phyloP scores from a whole-genome alignment of 106 monocot genomes.

The Cymbidium sinense region DNA sequence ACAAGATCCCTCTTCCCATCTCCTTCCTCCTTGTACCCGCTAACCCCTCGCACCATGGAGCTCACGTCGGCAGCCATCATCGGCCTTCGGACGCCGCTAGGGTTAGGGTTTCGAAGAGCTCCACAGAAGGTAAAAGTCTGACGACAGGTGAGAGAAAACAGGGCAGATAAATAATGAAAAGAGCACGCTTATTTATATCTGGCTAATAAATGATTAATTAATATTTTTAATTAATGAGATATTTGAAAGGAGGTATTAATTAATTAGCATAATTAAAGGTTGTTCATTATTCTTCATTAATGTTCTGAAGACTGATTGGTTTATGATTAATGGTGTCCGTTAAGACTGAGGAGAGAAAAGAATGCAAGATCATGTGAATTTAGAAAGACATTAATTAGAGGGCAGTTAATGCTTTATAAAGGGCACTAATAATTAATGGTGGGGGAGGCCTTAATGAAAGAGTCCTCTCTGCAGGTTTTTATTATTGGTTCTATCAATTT shows the following conservation, averaged over 20 bases:
- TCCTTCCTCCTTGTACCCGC: conserved; percentile 1
- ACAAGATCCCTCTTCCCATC: conserved; percentile 4
- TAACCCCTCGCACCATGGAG: conserved; percentile 4
- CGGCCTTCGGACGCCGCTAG: not conserved
- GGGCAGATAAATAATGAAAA: not conserved
- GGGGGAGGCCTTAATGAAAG: not conserved
- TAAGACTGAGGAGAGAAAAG: not conserved
- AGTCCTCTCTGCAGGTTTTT: not conserved
- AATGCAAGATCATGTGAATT: not conserved
- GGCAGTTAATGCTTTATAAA: conserved; percentile 1
- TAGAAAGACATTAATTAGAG: conserved; percentile 2
- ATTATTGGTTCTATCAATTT: not conserved
- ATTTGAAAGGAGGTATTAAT: not conserved
- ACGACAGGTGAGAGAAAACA: not conserved
- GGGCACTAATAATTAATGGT: not conserved
- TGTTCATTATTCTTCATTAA: not conserved
- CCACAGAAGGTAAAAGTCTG: not conserved
- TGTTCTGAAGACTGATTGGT: not conserved
- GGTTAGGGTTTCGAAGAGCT: conserved; percentile 1
- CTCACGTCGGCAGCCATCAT: conserved; percentile 8
- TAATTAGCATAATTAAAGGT: not conserved
- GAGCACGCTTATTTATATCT: not conserved
- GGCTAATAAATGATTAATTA: not conserved
- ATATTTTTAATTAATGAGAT: not conserved
- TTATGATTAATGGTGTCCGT: not conserved